Evolutionary conservation across 176 grass and related monocot species (phyloP).

Genomic region (Saccharum officinarum): DNA sequence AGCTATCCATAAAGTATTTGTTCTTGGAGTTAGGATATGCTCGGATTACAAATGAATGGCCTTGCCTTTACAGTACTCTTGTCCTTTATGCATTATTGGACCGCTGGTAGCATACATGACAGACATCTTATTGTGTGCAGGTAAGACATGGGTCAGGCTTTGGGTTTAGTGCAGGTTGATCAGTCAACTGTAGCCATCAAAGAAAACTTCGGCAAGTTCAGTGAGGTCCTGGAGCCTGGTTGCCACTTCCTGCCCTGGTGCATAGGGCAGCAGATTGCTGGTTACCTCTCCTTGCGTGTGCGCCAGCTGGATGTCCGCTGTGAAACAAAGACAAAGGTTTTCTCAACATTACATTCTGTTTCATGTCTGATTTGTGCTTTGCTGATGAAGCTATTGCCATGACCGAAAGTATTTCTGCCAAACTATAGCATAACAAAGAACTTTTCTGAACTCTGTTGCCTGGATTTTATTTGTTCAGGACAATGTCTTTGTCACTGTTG

Average conservation of each 20-base stretch:
- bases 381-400: not conserved
- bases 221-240: constrained; percentile 68
- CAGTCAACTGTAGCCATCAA: constrained; percentile 80
- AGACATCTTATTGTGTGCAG: constrained; percentile 35
- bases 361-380: not conserved
- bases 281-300: constrained; percentile 70
- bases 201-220: constrained; percentile 70
- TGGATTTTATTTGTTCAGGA: constrained; percentile 46
- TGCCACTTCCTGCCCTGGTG: constrained; percentile 84
- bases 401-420: not conserved
- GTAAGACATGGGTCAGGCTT: constrained; percentile 55
- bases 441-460: constrained; percentile 23
- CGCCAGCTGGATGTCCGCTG: constrained; percentile 76
- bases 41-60: constrained; percentile 3
- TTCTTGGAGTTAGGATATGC: not conserved
- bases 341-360: not conserved
- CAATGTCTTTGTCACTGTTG: constrained; percentile 91
- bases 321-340: constrained; percentile 84
- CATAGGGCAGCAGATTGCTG: constrained; percentile 56
- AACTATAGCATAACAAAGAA: not conserved
- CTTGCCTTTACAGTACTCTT: constrained; percentile 29
- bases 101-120: not conserved
- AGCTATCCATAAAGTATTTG: not conserved
- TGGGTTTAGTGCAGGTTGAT: constrained; percentile 58
- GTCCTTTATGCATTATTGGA: not conserved